A percentile compares a stretch with the other conserved stretches of the same genome.
Evolutionary conservation across 306 rosid species (phyloP).

Genomic region (Pachyrhizus erosus): DNA sequence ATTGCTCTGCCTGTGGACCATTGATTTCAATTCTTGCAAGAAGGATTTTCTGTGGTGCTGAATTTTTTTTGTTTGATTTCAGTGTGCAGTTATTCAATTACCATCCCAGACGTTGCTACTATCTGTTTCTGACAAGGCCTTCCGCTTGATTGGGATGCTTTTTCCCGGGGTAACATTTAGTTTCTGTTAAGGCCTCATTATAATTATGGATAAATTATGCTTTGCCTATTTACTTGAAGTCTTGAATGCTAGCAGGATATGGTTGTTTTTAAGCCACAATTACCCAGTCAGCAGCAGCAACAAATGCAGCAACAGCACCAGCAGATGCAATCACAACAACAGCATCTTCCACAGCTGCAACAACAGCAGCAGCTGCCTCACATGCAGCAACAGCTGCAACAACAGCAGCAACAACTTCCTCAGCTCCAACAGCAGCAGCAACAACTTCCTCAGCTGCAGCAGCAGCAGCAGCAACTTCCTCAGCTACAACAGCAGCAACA

Average conservation of each 20-base stretch:
- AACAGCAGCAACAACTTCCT: slow-evolving; percentile 47
- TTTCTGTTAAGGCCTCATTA: slow-evolving; percentile 16
- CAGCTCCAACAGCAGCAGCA: slow-evolving; percentile 51
- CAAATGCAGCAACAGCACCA: slow-evolving; percentile 62
- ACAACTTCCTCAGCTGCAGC: slow-evolving; percentile 38
- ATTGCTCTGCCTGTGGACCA: background rate
- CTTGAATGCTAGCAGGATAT: slow-evolving; percentile 75
- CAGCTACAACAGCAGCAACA: slow-evolving; percentile 49
- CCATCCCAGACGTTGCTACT: slow-evolving; percentile 96
- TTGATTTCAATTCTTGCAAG: slow-evolving; percentile 5
- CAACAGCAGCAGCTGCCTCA: slow-evolving; percentile 52
- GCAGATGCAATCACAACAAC: slow-evolving; percentile 55
- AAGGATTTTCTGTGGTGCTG: slow-evolving; percentile 19
- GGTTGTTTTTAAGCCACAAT: slow-evolving; percentile 95
- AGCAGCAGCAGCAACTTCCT: slow-evolving; percentile 50
- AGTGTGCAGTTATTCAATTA: slow-evolving; percentile 98
- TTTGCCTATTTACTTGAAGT: slow-evolving; percentile 34
- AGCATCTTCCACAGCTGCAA: slow-evolving; percentile 58
- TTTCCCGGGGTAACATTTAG: slow-evolving; percentile 81
- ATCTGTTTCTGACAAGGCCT: slow-evolving; percentile 92
- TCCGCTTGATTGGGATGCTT: slow-evolving; percentile 98
- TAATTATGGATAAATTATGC: slow-evolving; percentile 24
- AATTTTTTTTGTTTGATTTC: slow-evolving; percentile 45
- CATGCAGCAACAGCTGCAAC: slow-evolving; percentile 53
- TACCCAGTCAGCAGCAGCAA: slow-evolving; percentile 79